A percentile compares a stretch with the other conserved stretches of the same genome.
Conservation (phyloP, 805 yeast species). For the Metschnikowia gelsemii region DNA sequence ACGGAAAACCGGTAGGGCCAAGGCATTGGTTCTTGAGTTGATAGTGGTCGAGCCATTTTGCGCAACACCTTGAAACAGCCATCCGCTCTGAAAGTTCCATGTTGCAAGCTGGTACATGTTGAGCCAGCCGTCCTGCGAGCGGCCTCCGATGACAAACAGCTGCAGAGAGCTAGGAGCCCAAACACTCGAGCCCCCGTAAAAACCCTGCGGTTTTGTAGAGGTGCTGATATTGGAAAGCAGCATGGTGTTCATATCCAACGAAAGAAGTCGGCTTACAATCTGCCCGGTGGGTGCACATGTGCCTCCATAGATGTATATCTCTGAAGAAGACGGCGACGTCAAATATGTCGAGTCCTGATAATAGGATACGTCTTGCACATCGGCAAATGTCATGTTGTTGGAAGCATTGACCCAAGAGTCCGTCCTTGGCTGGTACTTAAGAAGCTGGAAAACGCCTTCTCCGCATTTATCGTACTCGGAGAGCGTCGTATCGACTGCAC, state of each 20-base stretch:
- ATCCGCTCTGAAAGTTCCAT: slow-evolving; percentile 64
- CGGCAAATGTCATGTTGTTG: slow-evolving; percentile 23
- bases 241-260: slow-evolving; percentile 38
- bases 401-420: slow-evolving; percentile 24
- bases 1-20: slow-evolving; percentile 55
- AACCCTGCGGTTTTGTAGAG: slow-evolving; percentile 54
- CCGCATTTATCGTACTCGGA: slow-evolving; percentile 27
- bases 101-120: slow-evolving; percentile 70
- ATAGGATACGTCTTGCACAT: slow-evolving; percentile 29
- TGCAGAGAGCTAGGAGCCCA: slow-evolving; percentile 47
- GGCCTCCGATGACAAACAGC: slow-evolving; percentile 65
- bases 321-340: slow-evolving; percentile 34
- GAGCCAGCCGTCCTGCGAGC: slow-evolving; percentile 62
- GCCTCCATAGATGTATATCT: slow-evolving; percentile 60
- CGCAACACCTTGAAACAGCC: slow-evolving; percentile 54
- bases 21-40: slow-evolving; percentile 53
- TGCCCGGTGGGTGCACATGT: slow-evolving; percentile 22
- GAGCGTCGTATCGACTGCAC: slow-evolving; percentile 8
- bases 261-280: slow-evolving; percentile 44
- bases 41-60: slow-evolving; percentile 27
- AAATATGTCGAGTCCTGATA: slow-evolving; percentile 43
- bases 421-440: slow-evolving; percentile 20
- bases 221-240: slow-evolving; percentile 43
- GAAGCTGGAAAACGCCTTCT: slow-evolving; percentile 25
- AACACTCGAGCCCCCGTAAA: slow-evolving; percentile 50